phyloP scores from a whole-genome alignment of 192 early-diverging fungal species.

The Gonapodya sp. region DNA sequence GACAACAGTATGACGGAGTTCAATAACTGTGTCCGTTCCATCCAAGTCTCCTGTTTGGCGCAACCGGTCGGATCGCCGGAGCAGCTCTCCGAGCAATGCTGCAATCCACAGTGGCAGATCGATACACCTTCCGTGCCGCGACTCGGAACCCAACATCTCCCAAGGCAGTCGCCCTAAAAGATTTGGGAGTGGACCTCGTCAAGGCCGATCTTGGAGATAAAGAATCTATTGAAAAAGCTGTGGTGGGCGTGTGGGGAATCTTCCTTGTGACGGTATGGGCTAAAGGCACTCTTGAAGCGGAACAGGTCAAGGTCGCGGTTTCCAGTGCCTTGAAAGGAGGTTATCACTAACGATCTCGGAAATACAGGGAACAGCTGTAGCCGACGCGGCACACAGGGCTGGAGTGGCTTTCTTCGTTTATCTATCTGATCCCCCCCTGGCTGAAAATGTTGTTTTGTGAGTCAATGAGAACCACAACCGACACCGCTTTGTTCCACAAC shows the following conservation, averaged over 20 bases:
- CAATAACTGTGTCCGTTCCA: too few relatives aligned
- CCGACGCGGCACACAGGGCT: not conserved
- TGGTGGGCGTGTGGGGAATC: not conserved
- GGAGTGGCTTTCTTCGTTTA: not conserved
- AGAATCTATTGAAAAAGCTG: not conserved
- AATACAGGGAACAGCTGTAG: not conserved
- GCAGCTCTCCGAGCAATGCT: not conserved
- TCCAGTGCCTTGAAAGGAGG: not conserved
- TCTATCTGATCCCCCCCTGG: not conserved
- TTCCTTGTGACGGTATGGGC: not conserved
- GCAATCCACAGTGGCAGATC: not conserved
- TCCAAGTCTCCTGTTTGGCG: not conserved
- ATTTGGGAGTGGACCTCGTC: not conserved
- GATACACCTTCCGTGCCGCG: not conserved
- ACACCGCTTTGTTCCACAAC: not conserved
- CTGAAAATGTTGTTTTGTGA: not conserved
- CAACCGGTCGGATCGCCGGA: not conserved
- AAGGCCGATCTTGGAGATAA: not conserved
- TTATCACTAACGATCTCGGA: not conserved
- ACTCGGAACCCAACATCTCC: not conserved
- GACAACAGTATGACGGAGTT: too few relatives aligned
- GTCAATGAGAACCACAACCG: too few relatives aligned
- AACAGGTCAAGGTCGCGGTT: not conserved
- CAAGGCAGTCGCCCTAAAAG: not conserved
- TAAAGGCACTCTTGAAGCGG: not conserved